Conservation (phyloP, 495 filamentous ascomycete species). For the Hypomontagnella submonticulosa region DNA sequence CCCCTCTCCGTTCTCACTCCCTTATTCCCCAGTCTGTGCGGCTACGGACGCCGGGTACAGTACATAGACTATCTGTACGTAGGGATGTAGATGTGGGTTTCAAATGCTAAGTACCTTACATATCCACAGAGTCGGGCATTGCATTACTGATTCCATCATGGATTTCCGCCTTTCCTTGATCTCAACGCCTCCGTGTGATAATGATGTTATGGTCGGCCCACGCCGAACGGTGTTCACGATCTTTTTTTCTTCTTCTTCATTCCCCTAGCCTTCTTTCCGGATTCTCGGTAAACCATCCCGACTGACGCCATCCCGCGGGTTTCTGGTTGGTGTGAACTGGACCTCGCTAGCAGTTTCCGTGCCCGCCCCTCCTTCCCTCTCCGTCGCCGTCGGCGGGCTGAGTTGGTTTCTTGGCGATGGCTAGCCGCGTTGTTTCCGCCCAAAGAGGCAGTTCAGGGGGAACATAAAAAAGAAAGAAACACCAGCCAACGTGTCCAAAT, state of each 20-base stretch:
- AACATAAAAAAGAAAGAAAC: constrained; percentile 11
- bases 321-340: constrained; percentile 23
- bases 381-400: constrained; percentile 16
- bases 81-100: neutral
- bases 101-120: neutral
- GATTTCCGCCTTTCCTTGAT: neutral
- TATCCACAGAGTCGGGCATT: no score
- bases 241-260: neutral
- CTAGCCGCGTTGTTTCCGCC: constrained; percentile 23
- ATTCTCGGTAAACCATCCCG: constrained; percentile 29
- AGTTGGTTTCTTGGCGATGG: constrained; percentile 25
- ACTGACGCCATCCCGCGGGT: constrained; percentile 36
- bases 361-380: constrained; percentile 34
- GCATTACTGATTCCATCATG: no score
- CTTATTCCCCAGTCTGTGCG: constrained; percentile 22
- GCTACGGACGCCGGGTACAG: neutral
- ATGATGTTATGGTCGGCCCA: constrained; percentile 38
- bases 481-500: constrained; percentile 22
- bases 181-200: constrained; percentile 19
- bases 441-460: constrained; percentile 32
- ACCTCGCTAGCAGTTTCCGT: constrained; percentile 10
- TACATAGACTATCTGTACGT: constrained; percentile 1
- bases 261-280: constrained; percentile 8
- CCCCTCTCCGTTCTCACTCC: neutral
- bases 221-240: constrained; percentile 17